Evolutionary conservation across 208 protist genomes (phyloP), one percentile per base, ranked within the genome.

Genomic region (Wallacemonas sp.): DNA sequence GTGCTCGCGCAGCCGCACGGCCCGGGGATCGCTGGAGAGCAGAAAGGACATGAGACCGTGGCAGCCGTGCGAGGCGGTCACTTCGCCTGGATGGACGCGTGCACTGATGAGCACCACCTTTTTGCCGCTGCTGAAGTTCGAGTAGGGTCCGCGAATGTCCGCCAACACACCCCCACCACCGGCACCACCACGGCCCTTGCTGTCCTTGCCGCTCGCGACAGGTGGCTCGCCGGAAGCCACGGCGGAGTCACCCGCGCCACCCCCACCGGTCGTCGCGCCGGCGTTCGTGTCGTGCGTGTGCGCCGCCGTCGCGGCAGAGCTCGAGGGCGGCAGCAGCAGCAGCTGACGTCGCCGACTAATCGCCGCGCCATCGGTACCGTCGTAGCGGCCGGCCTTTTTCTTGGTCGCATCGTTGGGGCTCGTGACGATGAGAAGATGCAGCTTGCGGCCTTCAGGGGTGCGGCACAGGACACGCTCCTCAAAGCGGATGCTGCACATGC

Each of bases 71-170:
- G 86, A 96, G 16, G 92, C 93, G 25, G 93, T 91, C 26, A 94
- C 85, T 76, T 98, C 95, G 33, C 95, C 94, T 8, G 95, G 95
- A 59, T 98, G 97, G 14, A 98, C 95, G 20, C 97, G 86, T 1
- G 87, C 88, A 65, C 88, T 94, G 36, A 97, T 62, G 50, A 95
- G 71, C 12, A 97, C 76, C 1, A 96, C 84, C 31, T 95, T 95
- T 66, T 97, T 96, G n/a, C 87, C 89, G 0, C 67, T 65, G 18
- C 74, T 67, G 61, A 96, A 94, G 61, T 87, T 84, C 18, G 77
- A 36, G 71, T 93, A 96, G 1, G 87, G 91, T 7, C 83, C 75
- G 18, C 66, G 57, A 28, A 89, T 57, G n/a, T 45, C 63, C 48
- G 69, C 68, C 29, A 28, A 25, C 52, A 12, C 46, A 11, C 31